Evolutionary conservation across 768 basidiomycete species (phyloP), one percentile per base, ranked within the genome.

Genomic region (Lactarius hengduanensis): DNA sequence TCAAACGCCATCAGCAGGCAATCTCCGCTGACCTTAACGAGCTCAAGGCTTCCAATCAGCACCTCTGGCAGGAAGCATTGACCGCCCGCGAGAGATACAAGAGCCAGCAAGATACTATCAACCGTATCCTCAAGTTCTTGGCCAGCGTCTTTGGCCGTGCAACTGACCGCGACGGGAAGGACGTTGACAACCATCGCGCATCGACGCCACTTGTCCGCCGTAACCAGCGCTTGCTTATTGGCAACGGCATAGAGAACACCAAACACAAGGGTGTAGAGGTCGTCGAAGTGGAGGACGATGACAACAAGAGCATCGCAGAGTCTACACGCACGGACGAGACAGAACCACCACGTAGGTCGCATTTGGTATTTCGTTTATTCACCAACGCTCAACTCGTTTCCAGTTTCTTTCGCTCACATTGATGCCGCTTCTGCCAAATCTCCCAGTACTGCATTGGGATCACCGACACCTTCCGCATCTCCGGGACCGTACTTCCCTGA

Each of bases 81-180:
- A 79, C 84, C 38, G 85, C 92, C 2, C 81, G 94, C 18, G 86
- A 89, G 70, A 84, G 87, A 64, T 89, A 96, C 73, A 88, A 94
- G 74, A 95, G 92, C 73, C 95, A 98, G 70, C 91, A 97, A 73
- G 95, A 98, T 75, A 97, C 94, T 26, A 94, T 98, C 74, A 94
- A 97, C 73, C 81, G 92, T 63, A 98, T 99, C 67, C 84, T 99
- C 69, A 91, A 94, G 67, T 98, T 99, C 77, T 78, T 99, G 63
- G 96, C 96, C 11, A 89, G 93, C 15, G 90, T 98, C 3, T 98
- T 98, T 78, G 90, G 90, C 15, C 83, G 82, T 62, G 62, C 70
- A 0, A 69, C 72, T 9, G 71, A 74, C 0, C 79, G 80, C 1
- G 80, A 77, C 56, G 76, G 79, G 65, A 80, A 75, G 60, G 75